Evolutionary conservation across 2,329 filamentous ascomycete genomes (phyloP), one percentile per base, ranked within the genome.

Genomic region (Sarocladium strictum): DNA sequence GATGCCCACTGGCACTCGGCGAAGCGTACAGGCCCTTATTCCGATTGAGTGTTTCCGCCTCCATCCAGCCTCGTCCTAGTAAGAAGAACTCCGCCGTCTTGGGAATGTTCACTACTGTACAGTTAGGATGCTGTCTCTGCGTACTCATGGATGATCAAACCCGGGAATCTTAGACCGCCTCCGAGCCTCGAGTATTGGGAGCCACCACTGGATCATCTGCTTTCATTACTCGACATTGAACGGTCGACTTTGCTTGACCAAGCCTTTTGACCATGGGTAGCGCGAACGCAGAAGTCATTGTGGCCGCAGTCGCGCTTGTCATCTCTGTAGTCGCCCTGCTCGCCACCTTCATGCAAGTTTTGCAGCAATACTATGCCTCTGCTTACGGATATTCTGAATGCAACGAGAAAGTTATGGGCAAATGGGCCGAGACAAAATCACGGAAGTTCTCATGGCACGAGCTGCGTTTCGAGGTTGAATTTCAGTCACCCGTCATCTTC

Each of bases 401-500:
- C 60, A 73, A 72, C 57, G 65, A 73, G 53, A 72, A 72, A 47
- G 74, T 77, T 53, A 77, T 78, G 65, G 75, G 76, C 1, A 63
- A 65, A 15, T 79, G 76, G 76, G 68, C 71, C 19, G 57, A 60
- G 1, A 69, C 64, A 17, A 76, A 72, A 56, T 66, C 64, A 2
- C 68, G 76, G 10, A 63, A 60, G 1, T 75, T 78, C 55, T 68
- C 65, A 1, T 66, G 64, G 53, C 65, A 67, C 26, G 75, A 79
- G 62, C 64, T 79, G 26, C 75, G 76, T 2, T 77, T 78, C 58
- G 75, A 77, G 56, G 76, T 79, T 9, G 66, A 71, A 53, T 79
- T 76, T 55, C 70, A 78, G 54, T 67, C 73, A 0, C 76, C 76
- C 24, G 76, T 79, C 59, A 76, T 79, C 45, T 79, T 79, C 51